A percentile compares a stretch with the other conserved stretches of the same genome.
phyloP scores from a whole-genome alignment of 2,329 filamentous ascomycete species.

The Monilinia aucupariae region DNA sequence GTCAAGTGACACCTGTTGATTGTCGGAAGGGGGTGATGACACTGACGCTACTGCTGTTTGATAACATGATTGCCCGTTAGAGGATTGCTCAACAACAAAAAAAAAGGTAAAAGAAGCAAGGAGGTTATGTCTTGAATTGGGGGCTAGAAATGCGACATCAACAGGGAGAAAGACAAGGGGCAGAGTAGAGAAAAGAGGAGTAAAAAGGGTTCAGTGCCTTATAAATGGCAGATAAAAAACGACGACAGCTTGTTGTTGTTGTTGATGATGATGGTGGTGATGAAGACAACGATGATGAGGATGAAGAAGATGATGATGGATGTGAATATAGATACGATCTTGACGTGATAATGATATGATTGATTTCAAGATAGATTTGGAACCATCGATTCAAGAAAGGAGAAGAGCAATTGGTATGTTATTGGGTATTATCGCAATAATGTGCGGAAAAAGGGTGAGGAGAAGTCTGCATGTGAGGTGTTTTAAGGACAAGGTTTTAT shows the following conservation, averaged over 20 bases:
- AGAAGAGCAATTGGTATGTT: conserved; percentile 10
- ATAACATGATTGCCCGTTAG: conserved; percentile 38
- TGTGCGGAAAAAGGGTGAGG: conserved; percentile 31
- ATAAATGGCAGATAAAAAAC: conserved; percentile 23
- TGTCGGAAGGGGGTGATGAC: conserved; percentile 25
- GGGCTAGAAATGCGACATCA: conserved; percentile 16
- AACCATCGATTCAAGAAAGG: conserved; percentile 13
- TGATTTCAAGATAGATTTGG: conserved; percentile 4
- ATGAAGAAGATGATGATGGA: too few species aligned
- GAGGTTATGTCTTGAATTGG: conserved; percentile 20
- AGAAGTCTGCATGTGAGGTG: conserved; percentile 8
- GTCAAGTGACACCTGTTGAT: conserved; percentile 34
- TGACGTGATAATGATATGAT: conserved; percentile 7
- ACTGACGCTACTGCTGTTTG: conserved; percentile 35
- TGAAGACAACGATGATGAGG: too few species aligned
- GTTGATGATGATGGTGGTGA: not conserved
- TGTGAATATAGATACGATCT: conserved; percentile 13
- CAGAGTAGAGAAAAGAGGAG: conserved; percentile 21
- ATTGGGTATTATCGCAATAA: conserved; percentile 15
- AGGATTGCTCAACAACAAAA: conserved; percentile 32
- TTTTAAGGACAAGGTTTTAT: conserved; percentile 23
- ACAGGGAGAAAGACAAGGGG: conserved; percentile 15
- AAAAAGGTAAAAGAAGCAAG: conserved; percentile 26
- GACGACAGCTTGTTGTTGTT: conserved; percentile 22
- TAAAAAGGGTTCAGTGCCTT: conserved; percentile 26